Base-by-base conservation (phyloP, 768 basidiomycete species). In the Pleurotus eryngii region DNA sequence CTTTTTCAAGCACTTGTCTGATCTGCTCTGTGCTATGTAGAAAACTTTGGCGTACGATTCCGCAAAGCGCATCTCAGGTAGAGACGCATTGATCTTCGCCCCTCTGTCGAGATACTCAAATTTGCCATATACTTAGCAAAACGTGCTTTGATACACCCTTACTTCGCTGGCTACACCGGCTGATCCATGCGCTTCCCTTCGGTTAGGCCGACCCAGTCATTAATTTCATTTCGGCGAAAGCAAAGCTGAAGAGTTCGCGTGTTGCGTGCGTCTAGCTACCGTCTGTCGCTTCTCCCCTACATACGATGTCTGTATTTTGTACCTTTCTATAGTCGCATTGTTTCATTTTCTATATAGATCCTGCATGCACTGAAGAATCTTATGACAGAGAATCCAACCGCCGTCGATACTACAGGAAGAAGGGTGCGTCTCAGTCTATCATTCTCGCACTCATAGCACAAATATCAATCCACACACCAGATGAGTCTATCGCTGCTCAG, bases 41-140 rank as follows among this genome's bases (percentile, higher is more conserved):
- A 77, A 78, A 62, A 87, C 85, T 22, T 71, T 97, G 61, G 85
- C 85, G 4, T 98, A 95, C 69, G 94, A 98, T 70, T 90, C 92
- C 0, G 86, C 93, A 22, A 89, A 89, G 67, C 88, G 95, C 46
- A 94, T 98, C 67, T 97, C 95, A 49, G 93, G 93, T 92, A 67
- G 61, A 84, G 67, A 12, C 45, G 24, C 26, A 38, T n/a, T 26
- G 27, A 50, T 40, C n/a, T 47, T 4, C 35, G 24, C 18, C 40
- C 20, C 30, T 30, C n/a, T 46, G 26, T 24, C 45, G 59, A 49
- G 46, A 42, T 76, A 3, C 71, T 82, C 5, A 61, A 61, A 76
- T 70, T 80, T 77, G 60, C 66, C 30, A 2, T 3, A 60, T 14
- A 5, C 42, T 11, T 43, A 86, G 85, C 80, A 68, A 89, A 83